These are phyloP conservation scores for Collariella sp. DNA, from an alignment of 495 filamentous ascomycete genomes.

Conservation along the genomic window DNA sequence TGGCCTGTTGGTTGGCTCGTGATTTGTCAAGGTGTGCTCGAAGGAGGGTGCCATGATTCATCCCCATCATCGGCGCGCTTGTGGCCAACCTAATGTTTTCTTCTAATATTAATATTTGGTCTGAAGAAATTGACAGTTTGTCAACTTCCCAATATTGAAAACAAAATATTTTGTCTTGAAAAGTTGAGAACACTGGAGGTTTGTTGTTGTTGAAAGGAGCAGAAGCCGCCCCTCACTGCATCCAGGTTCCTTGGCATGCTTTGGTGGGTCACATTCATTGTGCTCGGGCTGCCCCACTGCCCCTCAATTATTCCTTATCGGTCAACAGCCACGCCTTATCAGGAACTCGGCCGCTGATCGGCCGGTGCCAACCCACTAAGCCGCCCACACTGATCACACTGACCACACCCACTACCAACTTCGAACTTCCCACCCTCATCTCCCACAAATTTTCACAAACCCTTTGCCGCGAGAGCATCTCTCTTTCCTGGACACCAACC, in stretches of 20 bases:
- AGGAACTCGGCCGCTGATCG: conserved; percentile 3
- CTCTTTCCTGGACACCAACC: neutral
- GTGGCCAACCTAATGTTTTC: neutral
- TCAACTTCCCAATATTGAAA: too few relatives aligned
- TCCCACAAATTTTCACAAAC: too few relatives aligned
- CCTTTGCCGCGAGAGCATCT: too few relatives aligned
- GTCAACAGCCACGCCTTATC: neutral
- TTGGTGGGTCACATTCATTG: too few relatives aligned
- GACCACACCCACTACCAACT: neutral
- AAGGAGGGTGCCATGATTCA: too few relatives aligned
- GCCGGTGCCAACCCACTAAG: neutral
- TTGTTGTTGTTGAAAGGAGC: too few relatives aligned
- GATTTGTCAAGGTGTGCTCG: conserved; percentile 8
- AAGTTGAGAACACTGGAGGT: neutral
- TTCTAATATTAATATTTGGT: neutral
- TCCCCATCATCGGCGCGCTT: neutral
- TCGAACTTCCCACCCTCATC: neutral
- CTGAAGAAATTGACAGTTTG: neutral
- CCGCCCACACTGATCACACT: neutral
- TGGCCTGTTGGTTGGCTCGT: conserved; percentile 22
- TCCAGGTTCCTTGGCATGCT: too few relatives aligned
- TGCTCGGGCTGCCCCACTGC: too few relatives aligned
- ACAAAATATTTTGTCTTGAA: too few relatives aligned
- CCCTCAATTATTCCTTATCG: conserved; percentile 4
- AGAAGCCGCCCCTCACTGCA: too few relatives aligned